Evolutionary conservation across 169 alveolate species (phyloP), one percentile per base, ranked within the genome.

Genomic region (Eimeria falciformis): DNA sequence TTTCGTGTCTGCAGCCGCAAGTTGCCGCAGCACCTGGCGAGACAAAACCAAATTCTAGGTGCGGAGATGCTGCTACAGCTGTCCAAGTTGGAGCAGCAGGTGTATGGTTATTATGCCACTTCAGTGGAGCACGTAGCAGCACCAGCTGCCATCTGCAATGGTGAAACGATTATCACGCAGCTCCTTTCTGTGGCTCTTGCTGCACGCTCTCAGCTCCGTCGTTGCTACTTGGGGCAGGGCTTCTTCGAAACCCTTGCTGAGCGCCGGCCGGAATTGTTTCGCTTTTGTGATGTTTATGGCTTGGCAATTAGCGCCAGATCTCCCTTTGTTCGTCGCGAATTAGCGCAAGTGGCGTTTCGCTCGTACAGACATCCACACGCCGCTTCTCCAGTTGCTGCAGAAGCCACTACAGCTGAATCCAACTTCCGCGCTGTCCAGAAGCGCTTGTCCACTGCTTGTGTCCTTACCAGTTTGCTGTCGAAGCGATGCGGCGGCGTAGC

Each of bases 1-100:
- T 56, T 71, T 17, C 53, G 56, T 5, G 7, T 12, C 58, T 11
- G 83, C 83, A 71, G 83, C 83, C 23, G 83, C 46, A 27, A 37
- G 21, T 43, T 71, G 29, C 83, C 83, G 5, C 12, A 14, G 11
- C 23, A 27, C 6, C n/a, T 21, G 12, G 55, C 83, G 5, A 43
- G 33, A 5, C 58, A 23, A 37, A 71, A 71, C 29, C 83, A 71
- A 23, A 40, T n/a, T 18, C 58, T 33, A 33, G 40, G 40, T 33
- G 65, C n/a, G n/a, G 65, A 29, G 12, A 4, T 71, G 7, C n/a
- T 71, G 11, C 29, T 71, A 5, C 17, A 23, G 53, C 21, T 71
- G 46, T 14, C 33, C 53, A 40, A 29, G n/a, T 6, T 71, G 6
- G 37, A 37, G 29, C 6, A 14, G 7, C 83, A 71, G 21, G 53